A percentile compares a stretch with the other conserved stretches of the same genome.
These are phyloP conservation scores for Leccinum variabile DNA, from an alignment of 1,284 basidiomycete genomes.

Conservation along the genomic window DNA sequence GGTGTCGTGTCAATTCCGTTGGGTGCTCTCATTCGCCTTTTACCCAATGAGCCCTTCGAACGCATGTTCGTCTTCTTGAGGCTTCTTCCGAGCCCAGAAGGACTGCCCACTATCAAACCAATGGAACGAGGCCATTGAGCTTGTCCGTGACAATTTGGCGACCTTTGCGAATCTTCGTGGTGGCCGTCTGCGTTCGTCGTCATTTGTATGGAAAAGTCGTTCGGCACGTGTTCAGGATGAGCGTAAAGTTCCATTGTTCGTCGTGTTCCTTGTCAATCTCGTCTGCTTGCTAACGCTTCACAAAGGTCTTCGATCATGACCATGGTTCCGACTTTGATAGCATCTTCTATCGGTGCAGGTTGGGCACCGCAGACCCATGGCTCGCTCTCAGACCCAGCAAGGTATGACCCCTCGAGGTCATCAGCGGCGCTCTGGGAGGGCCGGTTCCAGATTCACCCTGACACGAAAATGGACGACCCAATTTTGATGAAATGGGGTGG, in stretches of 20 bases:
- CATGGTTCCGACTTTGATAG: constrained; percentile 87
- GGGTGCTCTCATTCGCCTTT: constrained; percentile 77
- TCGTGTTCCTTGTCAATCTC: constrained; percentile 7
- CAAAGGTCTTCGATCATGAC: constrained; percentile 67
- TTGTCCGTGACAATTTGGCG: constrained; percentile 82
- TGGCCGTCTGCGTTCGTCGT: constrained; percentile 80
- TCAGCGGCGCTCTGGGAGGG: constrained; percentile 81
- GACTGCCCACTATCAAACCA: constrained; percentile 68
- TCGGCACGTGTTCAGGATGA: constrained; percentile 56
- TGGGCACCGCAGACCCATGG: constrained; percentile 58
- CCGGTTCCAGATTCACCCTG: constrained; percentile 83
- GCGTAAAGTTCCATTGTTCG: constrained; percentile 42
- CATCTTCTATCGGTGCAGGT: constrained; percentile 83
- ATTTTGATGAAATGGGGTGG: constrained; percentile 43
- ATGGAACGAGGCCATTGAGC: constrained; percentile 71
- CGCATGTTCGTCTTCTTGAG: constrained; percentile 63
- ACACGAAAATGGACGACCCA: constrained; percentile 59
- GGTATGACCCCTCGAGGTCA: constrained; percentile 74
- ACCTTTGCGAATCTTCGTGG: constrained; percentile 84
- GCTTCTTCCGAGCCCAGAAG: constrained; percentile 68
- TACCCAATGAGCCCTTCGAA: constrained; percentile 85
- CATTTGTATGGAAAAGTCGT: constrained; percentile 79
- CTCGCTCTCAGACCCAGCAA: constrained; percentile 72
- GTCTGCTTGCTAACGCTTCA: constrained; percentile 8
- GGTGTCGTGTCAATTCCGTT: constrained; percentile 88